These are phyloP conservation scores for Telfairia occidentalis DNA, from an alignment of 331 rosid species.

Conservation along the genomic window DNA sequence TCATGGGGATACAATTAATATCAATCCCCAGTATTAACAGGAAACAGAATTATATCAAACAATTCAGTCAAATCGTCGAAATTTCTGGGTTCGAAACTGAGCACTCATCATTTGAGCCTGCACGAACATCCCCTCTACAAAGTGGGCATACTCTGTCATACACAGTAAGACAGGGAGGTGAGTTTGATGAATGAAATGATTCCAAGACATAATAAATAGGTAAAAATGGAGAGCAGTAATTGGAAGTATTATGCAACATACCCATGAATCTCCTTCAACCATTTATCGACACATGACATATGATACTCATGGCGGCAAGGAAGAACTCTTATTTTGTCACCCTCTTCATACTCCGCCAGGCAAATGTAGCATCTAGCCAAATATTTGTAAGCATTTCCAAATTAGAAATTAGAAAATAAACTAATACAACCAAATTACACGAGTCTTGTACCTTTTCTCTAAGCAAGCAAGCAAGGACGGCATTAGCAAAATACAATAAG, in stretches of 20 bases:
- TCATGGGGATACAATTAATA: conserved; percentile 3
- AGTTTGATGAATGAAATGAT: neutral
- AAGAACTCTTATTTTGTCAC: conserved; percentile 84
- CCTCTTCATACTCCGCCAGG: conserved; percentile 89
- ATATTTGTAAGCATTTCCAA: neutral
- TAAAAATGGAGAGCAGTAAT: neutral
- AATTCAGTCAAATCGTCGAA: conserved; percentile 18
- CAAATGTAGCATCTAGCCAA: conserved; percentile 79
- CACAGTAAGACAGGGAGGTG: neutral
- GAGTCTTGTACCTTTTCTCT: neutral
- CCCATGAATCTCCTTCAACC: conserved; percentile 99
- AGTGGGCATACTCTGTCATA: conserved; percentile 37
- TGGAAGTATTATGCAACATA: conserved; percentile 13
- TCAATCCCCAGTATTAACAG: conserved; percentile 10
- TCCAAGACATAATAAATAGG: neutral
- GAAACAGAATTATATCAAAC: neutral
- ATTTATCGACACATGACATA: conserved; percentile 82
- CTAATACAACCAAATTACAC: neutral
- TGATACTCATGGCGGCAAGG: conserved; percentile 93
- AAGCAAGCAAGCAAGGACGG: neutral
- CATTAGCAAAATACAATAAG: neutral
- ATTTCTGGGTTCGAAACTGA: conserved; percentile 19
- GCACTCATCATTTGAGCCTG: conserved; percentile 11
- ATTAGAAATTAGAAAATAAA: neutral
- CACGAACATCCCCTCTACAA: conserved; percentile 45